phyloP scores from a whole-genome alignment of 768 basidiomycete genomes.

The Panaeolus papilionaceus region DNA sequence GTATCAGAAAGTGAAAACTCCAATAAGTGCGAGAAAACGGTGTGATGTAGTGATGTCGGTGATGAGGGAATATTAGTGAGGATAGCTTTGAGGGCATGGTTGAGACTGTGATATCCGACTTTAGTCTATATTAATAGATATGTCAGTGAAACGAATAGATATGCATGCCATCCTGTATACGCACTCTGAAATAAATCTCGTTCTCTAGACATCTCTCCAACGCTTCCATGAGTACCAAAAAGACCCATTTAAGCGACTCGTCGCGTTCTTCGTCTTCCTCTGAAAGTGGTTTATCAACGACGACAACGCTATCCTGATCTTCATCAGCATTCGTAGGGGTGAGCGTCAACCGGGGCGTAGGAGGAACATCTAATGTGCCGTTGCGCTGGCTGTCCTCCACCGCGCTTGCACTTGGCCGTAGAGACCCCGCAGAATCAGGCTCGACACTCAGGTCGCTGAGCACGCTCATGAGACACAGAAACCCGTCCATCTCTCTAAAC shows the following conservation, averaged over 20 bases:
- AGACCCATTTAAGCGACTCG: constrained; percentile 64
- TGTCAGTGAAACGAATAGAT: constrained; percentile 8
- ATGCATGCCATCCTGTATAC: constrained; percentile 36
- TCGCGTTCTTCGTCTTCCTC: constrained; percentile 14
- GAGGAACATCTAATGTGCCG: constrained; percentile 1
- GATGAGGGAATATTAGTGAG: constrained; percentile 39
- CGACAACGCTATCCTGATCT: constrained; percentile 43
- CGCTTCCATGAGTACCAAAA: constrained; percentile 69
- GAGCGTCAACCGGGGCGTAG: not conserved
- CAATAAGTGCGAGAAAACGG: constrained; percentile 70
- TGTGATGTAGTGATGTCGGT: constrained; percentile 29
- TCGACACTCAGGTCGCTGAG: constrained; percentile 62
- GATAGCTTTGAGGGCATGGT: constrained; percentile 63
- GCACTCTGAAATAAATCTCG: constrained; percentile 69
- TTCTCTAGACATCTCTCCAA: constrained; percentile 63
- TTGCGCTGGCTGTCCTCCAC: not conserved
- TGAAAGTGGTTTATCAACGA: constrained; percentile 40
- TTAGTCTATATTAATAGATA: constrained; percentile 40
- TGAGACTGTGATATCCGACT: constrained; percentile 72
- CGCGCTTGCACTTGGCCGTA: not conserved
- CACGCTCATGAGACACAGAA: constrained; percentile 74
- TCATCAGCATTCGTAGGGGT: constrained; percentile 33
- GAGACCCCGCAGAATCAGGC: not conserved
- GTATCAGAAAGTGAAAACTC: constrained; percentile 73
- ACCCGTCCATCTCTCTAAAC: constrained; percentile 85